phyloP scores from a whole-genome alignment of 148 eudicot genomes.

The Tetragonia tetragonoides region DNA sequence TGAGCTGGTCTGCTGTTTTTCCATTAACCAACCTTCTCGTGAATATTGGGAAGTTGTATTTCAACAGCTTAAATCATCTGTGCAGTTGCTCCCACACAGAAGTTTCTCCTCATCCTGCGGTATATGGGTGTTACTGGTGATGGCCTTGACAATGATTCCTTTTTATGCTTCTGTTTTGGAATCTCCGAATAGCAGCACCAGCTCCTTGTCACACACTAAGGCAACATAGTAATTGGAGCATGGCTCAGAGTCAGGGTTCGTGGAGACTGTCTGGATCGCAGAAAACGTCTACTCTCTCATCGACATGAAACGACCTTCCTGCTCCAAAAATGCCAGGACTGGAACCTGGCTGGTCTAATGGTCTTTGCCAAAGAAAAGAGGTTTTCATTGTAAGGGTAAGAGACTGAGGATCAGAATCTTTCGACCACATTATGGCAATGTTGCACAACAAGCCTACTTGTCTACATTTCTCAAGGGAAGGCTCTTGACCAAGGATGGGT shows the following conservation, averaged over 20 bases:
- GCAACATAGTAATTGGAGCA: conserved; percentile 25
- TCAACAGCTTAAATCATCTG: too few relatives aligned
- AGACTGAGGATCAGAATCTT: conserved; percentile 17
- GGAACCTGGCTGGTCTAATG: conserved; percentile 28
- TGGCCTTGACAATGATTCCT: conserved; percentile 22
- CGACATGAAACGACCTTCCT: conserved; percentile 28
- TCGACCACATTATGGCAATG: conserved; percentile 25
- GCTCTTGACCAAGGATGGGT: neutral
- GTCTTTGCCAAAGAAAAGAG: conserved; percentile 12
- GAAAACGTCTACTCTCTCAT: conserved; percentile 26
- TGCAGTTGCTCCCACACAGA: conserved; percentile 20
- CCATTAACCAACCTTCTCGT: too few relatives aligned
- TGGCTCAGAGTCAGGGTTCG: conserved; percentile 30
- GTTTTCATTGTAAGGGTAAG: conserved; percentile 25
- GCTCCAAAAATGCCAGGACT: conserved; percentile 28
- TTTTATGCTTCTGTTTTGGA: conserved; percentile 22
- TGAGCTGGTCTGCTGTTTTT: too few relatives aligned
- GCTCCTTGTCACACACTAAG: conserved; percentile 22
- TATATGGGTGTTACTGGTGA: conserved; percentile 11
- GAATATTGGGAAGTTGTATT: too few relatives aligned
- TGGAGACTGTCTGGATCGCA: conserved; percentile 25
- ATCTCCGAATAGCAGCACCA: conserved; percentile 25
- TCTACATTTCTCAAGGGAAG: conserved; percentile 5
- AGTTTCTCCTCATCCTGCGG: conserved; percentile 29
- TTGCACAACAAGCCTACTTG: conserved; percentile 9